These are phyloP conservation scores for Serendipita sp. DNA, from an alignment of 768 basidiomycete genomes.

Conservation along the genomic window DNA sequence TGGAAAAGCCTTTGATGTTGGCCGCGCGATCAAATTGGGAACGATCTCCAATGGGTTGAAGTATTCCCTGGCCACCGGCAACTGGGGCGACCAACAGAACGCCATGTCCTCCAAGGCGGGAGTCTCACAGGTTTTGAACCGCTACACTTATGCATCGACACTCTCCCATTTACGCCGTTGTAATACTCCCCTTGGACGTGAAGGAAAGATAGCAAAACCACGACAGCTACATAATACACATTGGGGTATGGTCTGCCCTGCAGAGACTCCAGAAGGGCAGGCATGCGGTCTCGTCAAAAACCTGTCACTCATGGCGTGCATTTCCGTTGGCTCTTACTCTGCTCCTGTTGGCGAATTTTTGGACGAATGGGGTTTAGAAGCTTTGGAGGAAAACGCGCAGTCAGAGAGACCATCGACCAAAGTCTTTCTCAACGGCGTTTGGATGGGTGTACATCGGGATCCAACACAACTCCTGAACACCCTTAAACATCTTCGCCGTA, in stretches of 20 bases:
- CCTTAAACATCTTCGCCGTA: slow-evolving; percentile 79
- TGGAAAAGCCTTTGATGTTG: slow-evolving; percentile 86
- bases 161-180: slow-evolving; percentile 94
- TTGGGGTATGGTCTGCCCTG: slow-evolving; percentile 99
- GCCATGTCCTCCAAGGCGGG: slow-evolving; percentile 96
- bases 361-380: slow-evolving; percentile 97
- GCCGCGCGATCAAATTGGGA: slow-evolving; percentile 83
- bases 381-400: slow-evolving; percentile 84
- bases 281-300: slow-evolving; percentile 99
- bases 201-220: slow-evolving; percentile 98
- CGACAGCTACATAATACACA: slow-evolving; percentile 98
- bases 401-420: slow-evolving; percentile 76
- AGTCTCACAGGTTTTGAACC: slow-evolving; percentile 95
- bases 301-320: slow-evolving; percentile 91
- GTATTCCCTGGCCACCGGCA: slow-evolving; percentile 95
- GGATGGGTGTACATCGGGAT: slow-evolving; percentile 98
- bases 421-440: slow-evolving; percentile 98
- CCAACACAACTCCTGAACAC: slow-evolving; percentile 85
- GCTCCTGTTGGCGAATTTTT: slow-evolving; percentile 96
- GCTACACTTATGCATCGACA: slow-evolving; percentile 97
- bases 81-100: slow-evolving; percentile 99
- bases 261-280: slow-evolving; percentile 98
- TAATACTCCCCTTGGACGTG: slow-evolving; percentile 94
- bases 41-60: slow-evolving; percentile 97
- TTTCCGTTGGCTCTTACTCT: slow-evolving; percentile 91